A percentile compares a stretch with the other conserved stretches of the same genome.
Conservation (phyloP, 2,329 filamentous ascomycete genomes). For the Tolypocladium ophioglossoides region DNA sequence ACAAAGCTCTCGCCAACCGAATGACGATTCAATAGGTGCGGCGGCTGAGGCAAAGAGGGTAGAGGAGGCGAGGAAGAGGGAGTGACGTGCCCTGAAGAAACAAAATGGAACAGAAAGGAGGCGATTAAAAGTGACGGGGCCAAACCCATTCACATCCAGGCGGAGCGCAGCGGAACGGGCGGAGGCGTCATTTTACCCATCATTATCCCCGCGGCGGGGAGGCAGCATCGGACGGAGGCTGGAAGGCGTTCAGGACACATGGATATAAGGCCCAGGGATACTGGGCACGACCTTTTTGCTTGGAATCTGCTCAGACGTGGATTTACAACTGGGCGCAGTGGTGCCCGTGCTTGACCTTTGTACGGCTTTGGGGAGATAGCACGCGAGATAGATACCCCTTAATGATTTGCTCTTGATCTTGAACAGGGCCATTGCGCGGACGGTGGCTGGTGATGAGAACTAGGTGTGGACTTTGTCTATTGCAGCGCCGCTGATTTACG, state of each 20-base stretch:
- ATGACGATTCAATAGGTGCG: constrained; percentile 22
- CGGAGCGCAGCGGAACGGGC: neutral
- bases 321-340: neutral
- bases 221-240: neutral
- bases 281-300: neutral
- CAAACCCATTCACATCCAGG: neutral
- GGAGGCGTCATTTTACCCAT: neutral
- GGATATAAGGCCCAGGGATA: neutral
- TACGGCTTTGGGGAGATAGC: neutral
- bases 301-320: neutral
- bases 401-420: constrained; percentile 5
- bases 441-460: neutral
- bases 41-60: neutral
- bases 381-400: constrained; percentile 9
- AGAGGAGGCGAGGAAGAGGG: neutral
- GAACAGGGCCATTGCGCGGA: neutral
- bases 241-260: constrained; percentile 3
- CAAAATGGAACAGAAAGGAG: neutral
- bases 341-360: neutral
- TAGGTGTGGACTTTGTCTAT: no score
- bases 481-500: no score
- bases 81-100: neutral
- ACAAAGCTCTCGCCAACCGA: constrained; percentile 35
- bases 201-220: neutral
- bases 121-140: neutral